Evolutionary conservation across 352 stramenopile species (phyloP).

Genomic region (Phytophthora citricola): DNA sequence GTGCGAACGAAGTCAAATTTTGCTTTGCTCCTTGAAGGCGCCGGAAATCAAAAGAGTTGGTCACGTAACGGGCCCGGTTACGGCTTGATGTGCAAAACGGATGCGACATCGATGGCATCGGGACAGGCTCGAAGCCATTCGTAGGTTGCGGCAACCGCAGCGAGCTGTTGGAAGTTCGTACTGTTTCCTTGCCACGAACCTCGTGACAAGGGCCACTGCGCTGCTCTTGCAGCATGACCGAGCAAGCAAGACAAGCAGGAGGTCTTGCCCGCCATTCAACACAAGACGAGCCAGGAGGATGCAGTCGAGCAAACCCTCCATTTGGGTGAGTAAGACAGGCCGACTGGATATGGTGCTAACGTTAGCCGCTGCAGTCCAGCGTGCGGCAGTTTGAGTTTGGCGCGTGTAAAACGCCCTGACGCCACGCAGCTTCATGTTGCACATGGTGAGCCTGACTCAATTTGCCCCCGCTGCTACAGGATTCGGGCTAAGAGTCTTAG

Average conservation of each 20-base stretch:
- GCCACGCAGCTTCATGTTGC: not conserved
- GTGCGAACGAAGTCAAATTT: conserved; percentile 20
- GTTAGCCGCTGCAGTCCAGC: not conserved
- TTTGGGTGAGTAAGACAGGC: conserved; percentile 21
- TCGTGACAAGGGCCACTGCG: not conserved
- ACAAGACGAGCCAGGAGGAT: not conserved
- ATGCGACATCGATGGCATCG: conserved; percentile 3
- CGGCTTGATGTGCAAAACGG: conserved; percentile 12
- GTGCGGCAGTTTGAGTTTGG: conserved; percentile 1
- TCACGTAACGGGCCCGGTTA: conserved; percentile 3
- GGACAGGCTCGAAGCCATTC: conserved; percentile 5
- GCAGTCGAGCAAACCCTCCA: conserved; percentile 23
- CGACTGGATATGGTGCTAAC: conserved; percentile 15
- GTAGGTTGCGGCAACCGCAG: not conserved
- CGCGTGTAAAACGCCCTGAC: conserved; percentile 9
- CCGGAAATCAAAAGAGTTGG: conserved; percentile 5
- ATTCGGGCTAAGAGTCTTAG: not conserved
- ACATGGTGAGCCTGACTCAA: conserved; percentile 5
- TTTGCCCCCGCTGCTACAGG: not conserved
- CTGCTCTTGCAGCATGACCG: conserved; percentile 13
- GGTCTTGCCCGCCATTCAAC: conserved; percentile 6
- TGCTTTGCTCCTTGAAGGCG: not conserved
- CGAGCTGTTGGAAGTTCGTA: not conserved
- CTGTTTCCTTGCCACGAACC: not conserved
- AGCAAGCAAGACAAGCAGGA: conserved; percentile 18